Percentiles rank a stretch among this genome's conserved stretches.
Evolutionary conservation across 495 filamentous ascomycete genomes (phyloP).

Genomic region (Podospora anserina): DNA sequence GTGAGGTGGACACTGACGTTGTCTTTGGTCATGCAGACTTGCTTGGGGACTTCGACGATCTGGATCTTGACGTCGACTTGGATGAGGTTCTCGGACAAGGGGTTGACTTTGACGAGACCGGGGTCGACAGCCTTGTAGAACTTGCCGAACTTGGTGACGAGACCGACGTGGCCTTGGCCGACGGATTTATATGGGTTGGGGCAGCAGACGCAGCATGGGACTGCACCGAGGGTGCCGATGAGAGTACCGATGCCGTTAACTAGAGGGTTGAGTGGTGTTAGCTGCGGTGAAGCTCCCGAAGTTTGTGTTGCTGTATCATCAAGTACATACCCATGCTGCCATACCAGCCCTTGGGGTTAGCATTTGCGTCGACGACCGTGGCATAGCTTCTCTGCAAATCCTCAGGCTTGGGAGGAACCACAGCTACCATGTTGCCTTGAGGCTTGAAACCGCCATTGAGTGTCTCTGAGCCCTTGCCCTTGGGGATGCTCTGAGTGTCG

Average conservation of each 20-base stretch:
- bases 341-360: slow-evolving; percentile 82
- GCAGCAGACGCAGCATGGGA: slow-evolving; percentile 89
- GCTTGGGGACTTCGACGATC: slow-evolving; percentile 92
- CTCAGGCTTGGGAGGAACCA: slow-evolving; percentile 74
- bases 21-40: slow-evolving; percentile 99
- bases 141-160: slow-evolving; percentile 93
- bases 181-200: slow-evolving; percentile 98
- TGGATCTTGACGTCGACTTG: slow-evolving; percentile 99
- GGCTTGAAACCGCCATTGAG: slow-evolving; percentile 38
- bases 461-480: slow-evolving; percentile 18
- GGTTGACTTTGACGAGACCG: slow-evolving; percentile 96
- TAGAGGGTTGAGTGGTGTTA: slow-evolving; percentile 24
- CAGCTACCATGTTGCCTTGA: slow-evolving; percentile 56
- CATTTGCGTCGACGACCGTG: slow-evolving; percentile 67
- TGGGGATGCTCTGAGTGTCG: slow-evolving; percentile 23
- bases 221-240: slow-evolving; percentile 77
- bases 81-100: slow-evolving; percentile 83
- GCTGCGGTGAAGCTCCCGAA: slow-evolving; percentile 5
- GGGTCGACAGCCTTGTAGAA: slow-evolving; percentile 97
- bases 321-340: slow-evolving; percentile 70
- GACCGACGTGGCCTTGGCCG: slow-evolving; percentile 84
- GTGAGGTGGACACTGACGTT: slow-evolving; percentile 93
- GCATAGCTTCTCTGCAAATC: slow-evolving; percentile 93
- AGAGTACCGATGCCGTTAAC: slow-evolving; percentile 72
- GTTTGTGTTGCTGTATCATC: neutral